Conservation (phyloP, 73 alveolate genomes). For the Loxodes magnus region DNA sequence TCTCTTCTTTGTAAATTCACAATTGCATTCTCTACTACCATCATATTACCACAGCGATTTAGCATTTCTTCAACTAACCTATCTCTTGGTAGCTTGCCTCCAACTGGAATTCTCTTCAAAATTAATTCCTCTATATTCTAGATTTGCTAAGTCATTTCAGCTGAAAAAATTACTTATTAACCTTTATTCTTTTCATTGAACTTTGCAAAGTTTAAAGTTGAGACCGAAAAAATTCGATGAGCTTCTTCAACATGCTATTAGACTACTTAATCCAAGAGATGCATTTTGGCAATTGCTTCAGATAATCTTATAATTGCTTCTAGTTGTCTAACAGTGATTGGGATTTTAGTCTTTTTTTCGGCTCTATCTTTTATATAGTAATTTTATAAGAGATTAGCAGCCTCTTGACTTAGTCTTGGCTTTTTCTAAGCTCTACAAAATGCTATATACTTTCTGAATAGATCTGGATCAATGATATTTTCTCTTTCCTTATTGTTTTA, state of each 20-base stretch:
- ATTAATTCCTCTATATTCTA: no score
- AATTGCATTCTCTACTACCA: no score
- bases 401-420: slow-evolving; percentile 90
- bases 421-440: slow-evolving; percentile 69
- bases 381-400: slow-evolving; percentile 78
- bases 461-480: slow-evolving; percentile 58
- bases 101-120: no score
- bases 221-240: slow-evolving; percentile 90
- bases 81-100: no score
- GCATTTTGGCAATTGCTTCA: slow-evolving; percentile 98
- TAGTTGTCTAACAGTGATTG: slow-evolving; percentile 97
- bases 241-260: slow-evolving; percentile 97
- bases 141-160: no score
- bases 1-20: no score
- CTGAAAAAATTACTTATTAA: no score
- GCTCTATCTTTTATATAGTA: slow-evolving; percentile 89
- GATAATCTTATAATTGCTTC: slow-evolving; percentile 99
- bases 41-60: no score
- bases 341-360: slow-evolving; percentile 78
- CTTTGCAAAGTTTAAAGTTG: no score
- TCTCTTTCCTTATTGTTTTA: slow-evolving; percentile 35
- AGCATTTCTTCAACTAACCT: no score
- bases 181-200: no score
- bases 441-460: slow-evolving; percentile 83
- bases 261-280: slow-evolving; percentile 75